Evolutionary conservation across 805 yeast species (phyloP).

Genomic region (Hanseniaspora taiwanica): DNA sequence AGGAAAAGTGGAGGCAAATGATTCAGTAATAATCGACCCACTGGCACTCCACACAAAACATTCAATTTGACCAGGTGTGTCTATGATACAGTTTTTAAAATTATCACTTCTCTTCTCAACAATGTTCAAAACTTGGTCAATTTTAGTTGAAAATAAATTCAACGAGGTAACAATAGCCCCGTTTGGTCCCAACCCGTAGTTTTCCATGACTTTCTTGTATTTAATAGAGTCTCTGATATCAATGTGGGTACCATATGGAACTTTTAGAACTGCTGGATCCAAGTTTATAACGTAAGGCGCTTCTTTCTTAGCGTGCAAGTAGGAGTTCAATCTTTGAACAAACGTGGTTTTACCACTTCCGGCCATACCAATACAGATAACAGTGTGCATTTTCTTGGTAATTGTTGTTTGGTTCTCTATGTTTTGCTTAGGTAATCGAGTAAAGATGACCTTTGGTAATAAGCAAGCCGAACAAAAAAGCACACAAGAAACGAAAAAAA

Average conservation of each 20-base stretch:
- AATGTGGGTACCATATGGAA: constrained; percentile 90
- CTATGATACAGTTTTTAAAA: constrained; percentile 65
- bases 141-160: constrained; percentile 84
- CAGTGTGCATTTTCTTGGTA: constrained; percentile 20
- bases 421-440: not conserved
- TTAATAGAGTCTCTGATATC: constrained; percentile 95
- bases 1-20: constrained; percentile 91
- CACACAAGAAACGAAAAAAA: constrained; percentile 1
- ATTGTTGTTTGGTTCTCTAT: not conserved
- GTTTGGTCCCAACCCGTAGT: constrained; percentile 89
- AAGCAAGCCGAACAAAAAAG: not conserved
- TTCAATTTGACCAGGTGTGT: constrained; percentile 98
- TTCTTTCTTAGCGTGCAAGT: constrained; percentile 53
- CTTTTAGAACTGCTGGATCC: constrained; percentile 90
- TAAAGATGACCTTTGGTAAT: not conserved
- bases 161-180: constrained; percentile 96
- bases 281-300: constrained; percentile 88
- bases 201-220: constrained; percentile 92
- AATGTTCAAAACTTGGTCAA: constrained; percentile 82
- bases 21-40: constrained; percentile 91
- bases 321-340: constrained; percentile 87
- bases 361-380: constrained; percentile 54
- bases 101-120: constrained; percentile 59
- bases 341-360: constrained; percentile 94
- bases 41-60: constrained; percentile 98